Evolutionary conservation across 768 basidiomycete genomes (phyloP), one percentile per base, ranked within the genome.

Genomic region (Kwoniella dejecticola): DNA sequence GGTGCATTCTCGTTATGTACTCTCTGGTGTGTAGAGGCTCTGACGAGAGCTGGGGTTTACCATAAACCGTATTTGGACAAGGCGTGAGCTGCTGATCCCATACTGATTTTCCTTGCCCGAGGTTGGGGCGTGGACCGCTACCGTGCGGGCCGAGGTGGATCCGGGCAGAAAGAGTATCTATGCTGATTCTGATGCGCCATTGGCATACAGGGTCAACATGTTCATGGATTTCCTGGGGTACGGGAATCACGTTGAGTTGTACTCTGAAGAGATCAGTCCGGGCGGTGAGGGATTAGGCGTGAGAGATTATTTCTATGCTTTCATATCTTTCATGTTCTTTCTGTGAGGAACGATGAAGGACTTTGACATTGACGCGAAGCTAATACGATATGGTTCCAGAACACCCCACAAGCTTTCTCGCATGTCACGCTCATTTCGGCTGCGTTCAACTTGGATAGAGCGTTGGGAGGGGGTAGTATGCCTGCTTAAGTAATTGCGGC

Each of bases 201-300:
- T 48, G 36, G 19, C 3, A 57, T 23, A 54, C 61, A 69, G 74
- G 46, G 56, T 77, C 64, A 72, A 69, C 72, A 93, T 96, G 89
- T 93, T 97, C 64, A 91, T 94, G 83, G 91, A 79, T 40, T 75
- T 78, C 52, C 57, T 90, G 59, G 49, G 58, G n/a, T 53, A 89
- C 76, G 85, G 87, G 4, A 94, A 94, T 76, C 91, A 95, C 70
- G 87, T 93, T 31, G 90, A 88, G 0, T 79, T 94, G 30, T 91
- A 90, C 76, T 89, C 87, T 0, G 92, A 82, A 53, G 81, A 82
- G 67, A 80, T 82, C 54, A 77, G 74, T 13, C 63, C 78, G 59
- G 86, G 89, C 29, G 91, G 91, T 10, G 90, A 92, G 80, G 88
- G 85, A 21, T 57, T 77, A n/a, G 77, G 87, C 57, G 85, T 80